Conservation (phyloP, 164 flowering plant species). For the Buxus sempervirens region DNA sequence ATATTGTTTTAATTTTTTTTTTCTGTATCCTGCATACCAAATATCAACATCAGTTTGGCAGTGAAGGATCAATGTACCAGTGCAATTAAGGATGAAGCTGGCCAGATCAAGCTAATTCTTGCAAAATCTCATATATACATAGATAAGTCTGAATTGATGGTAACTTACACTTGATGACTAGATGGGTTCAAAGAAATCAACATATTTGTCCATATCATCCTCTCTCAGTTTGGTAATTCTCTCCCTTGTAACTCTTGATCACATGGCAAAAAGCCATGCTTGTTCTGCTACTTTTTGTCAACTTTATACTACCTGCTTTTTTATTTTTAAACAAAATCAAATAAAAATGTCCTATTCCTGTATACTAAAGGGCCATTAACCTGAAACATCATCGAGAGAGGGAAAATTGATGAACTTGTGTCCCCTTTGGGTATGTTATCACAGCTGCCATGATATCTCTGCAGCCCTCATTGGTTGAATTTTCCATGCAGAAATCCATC, state of each 20-base stretch:
- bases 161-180: neutral
- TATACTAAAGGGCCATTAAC: neutral
- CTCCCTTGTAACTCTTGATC: too few relatives aligned
- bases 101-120: neutral
- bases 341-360: neutral
- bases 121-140: too few relatives aligned
- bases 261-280: too few relatives aligned
- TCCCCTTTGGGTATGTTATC: neutral
- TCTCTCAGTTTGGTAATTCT: neutral
- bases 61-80: neutral
- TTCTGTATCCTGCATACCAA: neutral
- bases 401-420: neutral
- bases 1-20: too few relatives aligned
- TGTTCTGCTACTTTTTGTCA: too few relatives aligned
- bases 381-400: neutral
- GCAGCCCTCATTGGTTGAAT: neutral
- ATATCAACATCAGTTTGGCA: neutral
- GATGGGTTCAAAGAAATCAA: neutral
- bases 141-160: too few relatives aligned
- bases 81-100: neutral
- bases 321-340: too few relatives aligned
- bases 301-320: too few relatives aligned
- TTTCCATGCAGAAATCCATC: neutral
- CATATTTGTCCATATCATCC: neutral
- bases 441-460: neutral